phyloP scores from a whole-genome alignment of 768 basidiomycete genomes.

The Suillus plorans region DNA sequence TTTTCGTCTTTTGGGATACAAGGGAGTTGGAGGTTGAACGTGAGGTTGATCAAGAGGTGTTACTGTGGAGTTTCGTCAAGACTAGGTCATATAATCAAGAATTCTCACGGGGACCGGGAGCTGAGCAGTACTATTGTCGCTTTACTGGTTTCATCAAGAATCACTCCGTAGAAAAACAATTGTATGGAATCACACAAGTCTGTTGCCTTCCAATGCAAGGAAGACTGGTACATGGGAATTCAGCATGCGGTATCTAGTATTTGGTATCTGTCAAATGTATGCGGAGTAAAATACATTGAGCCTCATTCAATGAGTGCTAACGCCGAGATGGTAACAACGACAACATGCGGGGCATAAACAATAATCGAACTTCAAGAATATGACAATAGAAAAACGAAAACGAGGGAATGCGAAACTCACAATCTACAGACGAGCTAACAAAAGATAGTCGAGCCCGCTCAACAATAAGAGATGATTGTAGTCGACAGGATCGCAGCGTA shows the following conservation, averaged over 20 bases:
- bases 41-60: too few species aligned
- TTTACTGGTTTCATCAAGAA: not conserved
- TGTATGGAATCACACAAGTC: not conserved
- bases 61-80: too few species aligned
- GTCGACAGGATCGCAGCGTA: not conserved
- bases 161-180: not conserved
- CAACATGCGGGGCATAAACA: not conserved
- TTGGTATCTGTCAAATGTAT: not conserved
- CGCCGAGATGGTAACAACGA: not conserved
- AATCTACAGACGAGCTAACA: not conserved
- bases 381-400: not conserved
- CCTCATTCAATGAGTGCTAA: constrained; percentile 1
- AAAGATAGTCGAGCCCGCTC: not conserved
- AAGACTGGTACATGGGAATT: not conserved
- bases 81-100: too few species aligned
- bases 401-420: not conserved
- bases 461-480: not conserved
- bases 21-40: too few species aligned
- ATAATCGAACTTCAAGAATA: not conserved
- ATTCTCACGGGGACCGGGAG: too few species aligned
- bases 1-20: too few species aligned
- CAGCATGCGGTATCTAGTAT: not conserved
- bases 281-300: not conserved
- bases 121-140: too few species aligned
- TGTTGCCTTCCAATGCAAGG: not conserved